Evolutionary conservation across 2,329 filamentous ascomycete genomes (phyloP), one percentile per base, ranked within the genome.

Genomic region (Alternaria longipes): DNA sequence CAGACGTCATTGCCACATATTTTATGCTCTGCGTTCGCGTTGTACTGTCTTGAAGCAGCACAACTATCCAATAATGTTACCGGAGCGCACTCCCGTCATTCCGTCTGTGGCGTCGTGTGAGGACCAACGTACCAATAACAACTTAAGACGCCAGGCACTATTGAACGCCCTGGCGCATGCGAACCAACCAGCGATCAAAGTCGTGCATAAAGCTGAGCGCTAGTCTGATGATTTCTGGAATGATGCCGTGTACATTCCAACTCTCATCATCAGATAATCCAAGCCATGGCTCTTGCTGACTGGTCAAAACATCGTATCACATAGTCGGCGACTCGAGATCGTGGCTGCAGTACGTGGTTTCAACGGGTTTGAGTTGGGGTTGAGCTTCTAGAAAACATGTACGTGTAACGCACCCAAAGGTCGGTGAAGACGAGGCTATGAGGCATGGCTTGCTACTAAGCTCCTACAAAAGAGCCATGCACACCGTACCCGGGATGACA

Each of bases 81-180:
- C 56, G 56, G 56, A 52, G 32, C 28, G 41, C 24, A 30, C 32
- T 54, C 42, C 56, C 56, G 56, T 26, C 22, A 42, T 54, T 44
- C 56, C 56, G 56, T 34, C 16, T 47, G 56, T 54, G 56, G 56
- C 56, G 56, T 54, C 34, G 11, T 54, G 41, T 59, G 26, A 20
- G 14, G 20, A 36, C 34, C n/a, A 24, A 54, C 26, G 45, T 26
- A 54, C 41, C 56, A 59, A 59, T 59, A 24, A 18, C 26, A 46
- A 30, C 16, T 22, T 14, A 22, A 11, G 6, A 20, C 14, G 14
- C 24, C 7, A 46, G 18, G n/a, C 32, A 24, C 32, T 53, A 32
- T n/a, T n/a, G 20, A 47, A 41, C 49, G 41, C 56, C 26, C 12
- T 36, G 51, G 26, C 38, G 46, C 34, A 54, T 34, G 18, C 20